Percentiles rank a stretch among this genome's conserved stretches.
Conservation (phyloP, 306 rosid species). For the Potentilla sterilis region DNA sequence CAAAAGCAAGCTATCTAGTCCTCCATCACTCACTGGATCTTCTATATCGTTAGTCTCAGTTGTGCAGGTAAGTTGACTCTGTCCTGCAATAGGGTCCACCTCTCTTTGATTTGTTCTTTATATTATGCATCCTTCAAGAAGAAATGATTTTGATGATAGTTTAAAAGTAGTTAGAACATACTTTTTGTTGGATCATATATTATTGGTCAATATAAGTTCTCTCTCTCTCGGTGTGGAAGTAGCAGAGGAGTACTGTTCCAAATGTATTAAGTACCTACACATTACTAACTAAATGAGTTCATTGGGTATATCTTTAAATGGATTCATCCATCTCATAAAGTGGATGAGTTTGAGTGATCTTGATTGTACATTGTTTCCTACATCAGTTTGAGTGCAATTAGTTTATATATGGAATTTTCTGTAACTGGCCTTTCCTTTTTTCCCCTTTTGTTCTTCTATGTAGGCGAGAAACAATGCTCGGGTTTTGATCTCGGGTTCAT, state of each 20-base stretch:
- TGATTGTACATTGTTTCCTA: not conserved
- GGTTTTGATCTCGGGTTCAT: conserved; percentile 84
- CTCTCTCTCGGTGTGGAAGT: not conserved
- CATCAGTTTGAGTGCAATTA: not conserved
- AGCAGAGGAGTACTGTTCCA: not conserved
- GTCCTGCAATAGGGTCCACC: not conserved
- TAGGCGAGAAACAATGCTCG: conserved; percentile 99
- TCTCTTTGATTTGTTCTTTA: not conserved
- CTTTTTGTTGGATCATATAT: not conserved
- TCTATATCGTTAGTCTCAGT: conserved; percentile 81
- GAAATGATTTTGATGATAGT: not conserved
- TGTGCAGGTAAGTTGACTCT: conserved; percentile 56
- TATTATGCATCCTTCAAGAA: not conserved
- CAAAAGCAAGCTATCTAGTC: conserved; percentile 70
- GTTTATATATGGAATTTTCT: not conserved
- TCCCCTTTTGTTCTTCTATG: not conserved
- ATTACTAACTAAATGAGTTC: not conserved
- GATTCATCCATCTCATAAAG: not conserved
- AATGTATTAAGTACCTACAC: not conserved
- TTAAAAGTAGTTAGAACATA: not conserved
- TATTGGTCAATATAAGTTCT: not conserved
- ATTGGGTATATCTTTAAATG: not conserved
- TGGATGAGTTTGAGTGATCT: not conserved
- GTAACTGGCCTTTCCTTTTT: not conserved
- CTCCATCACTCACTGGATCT: conserved; percentile 90